Percentiles rank a stretch among this genome's conserved stretches.
Evolutionary conservation across 352 stramenopile genomes (phyloP).

Genomic region (Phytophthora tubulina): DNA sequence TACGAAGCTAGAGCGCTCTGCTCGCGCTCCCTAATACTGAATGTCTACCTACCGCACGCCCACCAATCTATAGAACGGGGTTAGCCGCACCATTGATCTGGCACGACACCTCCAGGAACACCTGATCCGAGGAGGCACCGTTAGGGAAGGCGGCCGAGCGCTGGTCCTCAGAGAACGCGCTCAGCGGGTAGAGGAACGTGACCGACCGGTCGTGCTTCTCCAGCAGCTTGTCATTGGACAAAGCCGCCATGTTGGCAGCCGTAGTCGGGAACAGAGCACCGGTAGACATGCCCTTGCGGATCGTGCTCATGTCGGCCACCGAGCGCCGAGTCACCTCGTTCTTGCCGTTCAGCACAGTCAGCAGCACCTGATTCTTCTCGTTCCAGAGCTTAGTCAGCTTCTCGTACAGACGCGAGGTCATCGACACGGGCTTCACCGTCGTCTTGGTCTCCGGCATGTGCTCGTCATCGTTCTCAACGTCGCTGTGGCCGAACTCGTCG

Average conservation of each 20-base stretch:
- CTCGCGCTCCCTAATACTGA: constrained; percentile 49
- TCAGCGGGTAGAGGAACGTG: constrained; percentile 89
- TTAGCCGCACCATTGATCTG: constrained; percentile 61
- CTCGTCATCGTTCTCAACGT: constrained; percentile 63
- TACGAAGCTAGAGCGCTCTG: constrained; percentile 43
- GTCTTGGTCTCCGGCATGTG: constrained; percentile 35
- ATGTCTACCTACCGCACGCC: constrained; percentile 38
- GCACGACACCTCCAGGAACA: constrained; percentile 87
- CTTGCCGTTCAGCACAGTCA: constrained; percentile 77
- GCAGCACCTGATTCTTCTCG: constrained; percentile 88
- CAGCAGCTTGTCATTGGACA: constrained; percentile 45
- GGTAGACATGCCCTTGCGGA: constrained; percentile 72
- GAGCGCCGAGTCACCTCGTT: constrained; percentile 77
- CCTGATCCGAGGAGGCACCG: constrained; percentile 48
- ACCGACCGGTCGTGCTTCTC: constrained; percentile 68
- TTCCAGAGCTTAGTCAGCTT: constrained; percentile 85
- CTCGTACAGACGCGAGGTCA: constrained; percentile 78
- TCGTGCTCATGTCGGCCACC: constrained; percentile 85
- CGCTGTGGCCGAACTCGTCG: constrained; percentile 69
- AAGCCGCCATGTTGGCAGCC: constrained; percentile 35
- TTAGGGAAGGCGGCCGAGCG: constrained; percentile 45
- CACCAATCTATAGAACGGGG: constrained; percentile 33
- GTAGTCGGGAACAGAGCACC: constrained; percentile 75
- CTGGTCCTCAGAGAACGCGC: constrained; percentile 70
- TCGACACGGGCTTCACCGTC: constrained; percentile 54